Conservation (phyloP, 2,329 filamentous ascomycete species). For the Penicillium paneum region DNA sequence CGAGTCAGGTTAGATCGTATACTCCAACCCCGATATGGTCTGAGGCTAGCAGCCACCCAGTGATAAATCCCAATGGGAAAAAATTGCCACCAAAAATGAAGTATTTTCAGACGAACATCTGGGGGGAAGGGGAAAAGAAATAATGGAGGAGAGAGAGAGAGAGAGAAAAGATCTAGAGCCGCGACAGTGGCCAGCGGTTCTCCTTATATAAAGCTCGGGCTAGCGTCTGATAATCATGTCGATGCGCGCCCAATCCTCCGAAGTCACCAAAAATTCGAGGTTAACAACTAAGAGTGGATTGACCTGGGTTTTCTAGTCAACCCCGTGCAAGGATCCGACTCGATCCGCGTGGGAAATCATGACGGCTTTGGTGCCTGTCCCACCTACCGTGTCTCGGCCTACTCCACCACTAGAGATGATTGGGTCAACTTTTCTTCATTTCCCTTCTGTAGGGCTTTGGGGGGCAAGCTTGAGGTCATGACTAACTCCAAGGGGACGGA, state of each 20-base stretch:
- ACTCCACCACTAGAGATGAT: slow-evolving; percentile 21
- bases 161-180: slow-evolving; percentile 10
- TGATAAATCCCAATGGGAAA: background rate
- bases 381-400: slow-evolving; percentile 23
- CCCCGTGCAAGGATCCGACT: slow-evolving; percentile 27
- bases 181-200: slow-evolving; percentile 16
- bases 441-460: slow-evolving; percentile 1
- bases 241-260: slow-evolving; percentile 22
- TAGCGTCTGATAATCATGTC: slow-evolving; percentile 26
- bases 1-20: slow-evolving; percentile 27
- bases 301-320: slow-evolving; percentile 13
- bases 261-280: slow-evolving; percentile 3
- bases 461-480: background rate
- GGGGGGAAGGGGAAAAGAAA: background rate
- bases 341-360: slow-evolving; percentile 26
- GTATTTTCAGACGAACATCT: background rate
- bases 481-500: background rate
- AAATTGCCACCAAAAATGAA: background rate
- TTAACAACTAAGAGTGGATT: slow-evolving; percentile 2
- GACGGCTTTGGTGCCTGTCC: slow-evolving; percentile 29
- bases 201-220: slow-evolving; percentile 27
- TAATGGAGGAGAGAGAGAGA: background rate
- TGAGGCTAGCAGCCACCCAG: background rate
- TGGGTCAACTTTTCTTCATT: slow-evolving; percentile 14
- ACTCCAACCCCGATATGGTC: slow-evolving; percentile 12